Evolutionary conservation across 371 early-diverging fungal genomes (phyloP), one percentile per base, ranked within the genome.

Genomic region (Zancudomyces culisetae): DNA sequence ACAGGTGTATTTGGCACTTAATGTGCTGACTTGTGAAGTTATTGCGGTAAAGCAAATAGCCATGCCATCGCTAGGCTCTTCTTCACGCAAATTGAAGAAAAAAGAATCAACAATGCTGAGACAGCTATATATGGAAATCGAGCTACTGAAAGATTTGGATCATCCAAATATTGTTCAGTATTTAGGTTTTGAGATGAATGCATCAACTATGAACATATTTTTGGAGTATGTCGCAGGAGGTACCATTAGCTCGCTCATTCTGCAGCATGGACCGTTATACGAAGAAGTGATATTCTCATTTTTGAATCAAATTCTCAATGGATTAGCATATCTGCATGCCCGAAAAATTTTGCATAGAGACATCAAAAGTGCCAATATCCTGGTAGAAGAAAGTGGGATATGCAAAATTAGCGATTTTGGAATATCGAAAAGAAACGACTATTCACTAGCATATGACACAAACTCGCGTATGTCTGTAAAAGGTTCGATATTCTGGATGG

Each of bases 351-450:
- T 96, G 27, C 98, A 98, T 60, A 74, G 91, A 43, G 94, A 71
- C 46, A 92, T 99, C 61, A 98, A 98, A 69, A 89, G 92, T 27
- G 94, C 87, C 20, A 98, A 98, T 65, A 87, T 81, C 19, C 59
- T 83, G 10, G 81, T 85, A 1, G 80, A 92, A 56, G 81, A 74
- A 19, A 79, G 83, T 29, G 90, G 93, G 29, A 70, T 78, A 0
- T 89, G 90, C 58, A 96, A 97, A 65, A 93, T 99, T 13, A 83
- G 90, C 8, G 98, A 98, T 67, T 98, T 98, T 77, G 98, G 99
- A 6, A 76, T 98, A 4, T 87, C 93, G 1, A 90, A 57, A 41
- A 62, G 58, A 27, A 58, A 68, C 46, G 64, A 62, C 39, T 61
- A 67, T 54, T 51, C 64, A 22, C 26, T 64, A 52, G 72, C 71